Conservation (phyloP, 2,329 filamentous ascomycete genomes). For the Xylaria sp. region DNA sequence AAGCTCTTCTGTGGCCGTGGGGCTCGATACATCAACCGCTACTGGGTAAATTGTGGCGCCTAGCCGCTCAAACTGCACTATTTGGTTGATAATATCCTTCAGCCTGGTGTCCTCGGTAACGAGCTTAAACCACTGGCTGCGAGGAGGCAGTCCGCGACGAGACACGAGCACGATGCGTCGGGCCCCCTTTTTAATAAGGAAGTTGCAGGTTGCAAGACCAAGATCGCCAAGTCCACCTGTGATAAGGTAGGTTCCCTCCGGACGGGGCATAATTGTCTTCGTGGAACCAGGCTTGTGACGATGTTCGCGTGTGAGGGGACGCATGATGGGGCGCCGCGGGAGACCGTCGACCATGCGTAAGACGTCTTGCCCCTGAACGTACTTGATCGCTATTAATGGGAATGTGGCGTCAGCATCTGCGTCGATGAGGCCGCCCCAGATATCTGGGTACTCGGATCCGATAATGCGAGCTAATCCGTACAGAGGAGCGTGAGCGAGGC, state of each 20-base stretch:
- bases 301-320: constrained; percentile 27
- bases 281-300: constrained; percentile 36
- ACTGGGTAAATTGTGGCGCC: constrained; percentile 49
- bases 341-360: constrained; percentile 51
- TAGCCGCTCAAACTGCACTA: constrained; percentile 47
- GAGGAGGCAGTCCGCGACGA: constrained; percentile 50
- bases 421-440: constrained; percentile 51
- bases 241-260: constrained; percentile 55
- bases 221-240: constrained; percentile 54
- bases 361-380: constrained; percentile 52
- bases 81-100: constrained; percentile 38
- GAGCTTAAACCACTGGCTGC: constrained; percentile 44
- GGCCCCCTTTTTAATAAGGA: constrained; percentile 53
- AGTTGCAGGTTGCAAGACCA: constrained; percentile 51
- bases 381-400: constrained; percentile 51
- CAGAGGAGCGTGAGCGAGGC: constrained; percentile 50
- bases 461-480: constrained; percentile 52
- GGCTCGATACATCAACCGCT: constrained; percentile 49
- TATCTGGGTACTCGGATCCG: constrained; percentile 51
- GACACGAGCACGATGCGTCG: constrained; percentile 54
- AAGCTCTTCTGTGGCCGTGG: constrained; percentile 41
- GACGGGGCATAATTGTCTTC: constrained; percentile 38
- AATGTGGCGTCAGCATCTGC: constrained; percentile 44
- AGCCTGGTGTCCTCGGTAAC: constrained; percentile 20
- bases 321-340: constrained; percentile 43